Percentiles rank a stretch among this genome's conserved stretches.
Conservation (phyloP, 192 early-diverging fungal species). For the Backusella westeae region DNA sequence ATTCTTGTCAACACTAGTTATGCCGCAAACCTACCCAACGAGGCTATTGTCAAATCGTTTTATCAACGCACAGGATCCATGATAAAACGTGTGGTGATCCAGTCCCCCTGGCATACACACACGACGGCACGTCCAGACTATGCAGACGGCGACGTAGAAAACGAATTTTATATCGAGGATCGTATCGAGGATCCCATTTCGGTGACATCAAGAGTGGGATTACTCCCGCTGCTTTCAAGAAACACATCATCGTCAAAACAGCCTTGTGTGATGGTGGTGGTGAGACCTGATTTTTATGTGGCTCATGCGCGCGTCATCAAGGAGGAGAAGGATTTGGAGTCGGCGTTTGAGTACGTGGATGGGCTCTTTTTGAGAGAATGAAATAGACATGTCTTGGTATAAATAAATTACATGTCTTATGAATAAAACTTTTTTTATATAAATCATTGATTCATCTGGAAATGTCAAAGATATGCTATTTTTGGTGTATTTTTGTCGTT, state of each 20-base stretch:
- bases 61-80: not conserved
- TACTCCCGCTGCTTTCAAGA: not conserved
- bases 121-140: not conserved
- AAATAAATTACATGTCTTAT: no score
- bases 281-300: slow-evolving; percentile 32
- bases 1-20: not conserved
- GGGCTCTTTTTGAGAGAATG: not conserved
- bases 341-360: not conserved
- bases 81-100: not conserved
- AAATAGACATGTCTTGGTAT: not conserved
- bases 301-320: not conserved
- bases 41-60: not conserved
- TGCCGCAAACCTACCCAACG: not conserved
- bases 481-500: no score
- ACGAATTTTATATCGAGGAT: not conserved
- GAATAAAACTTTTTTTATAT: no score
- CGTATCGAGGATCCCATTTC: not conserved
- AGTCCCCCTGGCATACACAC: not conserved
- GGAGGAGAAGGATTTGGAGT: not conserved
- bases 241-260: not conserved
- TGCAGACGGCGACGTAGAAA: not conserved
- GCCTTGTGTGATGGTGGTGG: slow-evolving; percentile 9
- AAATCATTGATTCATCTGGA: no score
- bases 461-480: no score
- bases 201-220: not conserved